Base-by-base conservation (phyloP, 495 filamentous ascomycete genomes). In the Tuber brumale region DNA sequence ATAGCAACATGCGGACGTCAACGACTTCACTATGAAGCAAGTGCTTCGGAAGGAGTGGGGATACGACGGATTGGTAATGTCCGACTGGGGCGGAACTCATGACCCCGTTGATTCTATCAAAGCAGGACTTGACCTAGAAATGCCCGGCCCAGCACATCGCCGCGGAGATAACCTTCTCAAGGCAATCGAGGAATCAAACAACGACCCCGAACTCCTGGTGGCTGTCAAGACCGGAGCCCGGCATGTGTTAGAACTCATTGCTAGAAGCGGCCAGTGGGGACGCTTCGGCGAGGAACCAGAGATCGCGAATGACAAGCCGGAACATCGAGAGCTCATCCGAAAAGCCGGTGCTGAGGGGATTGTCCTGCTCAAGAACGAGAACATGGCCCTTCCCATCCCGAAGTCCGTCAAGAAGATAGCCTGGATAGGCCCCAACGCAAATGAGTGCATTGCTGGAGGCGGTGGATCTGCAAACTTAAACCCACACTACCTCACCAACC, bases 361-460 rank as follows among this genome's bases (percentile, higher is more conserved):
- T 14, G 90, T 91, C 5, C 85, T 92, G 2, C 82, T 91, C 74
- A 90, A 90, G 83, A 91, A 96, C 75, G 87, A 92, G 42, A 86
- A 87, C 1, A 82, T 83, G 12, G 83, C 90, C 46, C 86, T 96
- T 3, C 93, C 93, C 4, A 86, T 96, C 70, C 85, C 89, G 51
- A 86, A 87, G 31, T 85, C 86, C n/a, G 87, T 88, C 43, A 86
- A 87, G 69, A 88, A 85, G 76, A 86, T 94, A 48, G 89, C 92
- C 8, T 88, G 95, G 46, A 94, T 96, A 76, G 93, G 93, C 0
- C 93, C 93, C 21, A 95, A 95, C 82, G 89, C 92, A 42, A 92
- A 92, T 77, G 85, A 90, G 69, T 90, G 92, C 0, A 90, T 92
- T 48, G 92, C 91, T 70, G 91, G 91, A 57, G 93, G 93, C 66